Evolutionary conservation across 495 filamentous ascomycete species (phyloP).

Genomic region (Podospora tetraspora): DNA sequence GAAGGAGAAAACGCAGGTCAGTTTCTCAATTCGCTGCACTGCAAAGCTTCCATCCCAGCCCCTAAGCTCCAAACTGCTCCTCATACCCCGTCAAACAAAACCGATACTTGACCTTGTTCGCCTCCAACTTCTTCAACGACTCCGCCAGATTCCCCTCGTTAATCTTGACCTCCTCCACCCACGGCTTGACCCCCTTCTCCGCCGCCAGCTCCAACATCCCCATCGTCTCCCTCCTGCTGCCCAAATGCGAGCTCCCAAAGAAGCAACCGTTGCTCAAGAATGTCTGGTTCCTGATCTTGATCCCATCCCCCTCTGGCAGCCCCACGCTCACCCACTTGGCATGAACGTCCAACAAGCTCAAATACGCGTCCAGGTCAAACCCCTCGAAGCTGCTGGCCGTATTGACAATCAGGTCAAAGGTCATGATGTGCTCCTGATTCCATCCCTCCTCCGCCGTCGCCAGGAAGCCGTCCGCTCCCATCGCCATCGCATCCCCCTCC

Average conservation of each 20-base stretch:
- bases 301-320: slow-evolving; percentile 73
- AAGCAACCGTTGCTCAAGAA: slow-evolving; percentile 72
- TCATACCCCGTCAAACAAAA: slow-evolving; percentile 45
- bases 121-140: slow-evolving; percentile 61
- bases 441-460: slow-evolving; percentile 62
- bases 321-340: slow-evolving; percentile 79
- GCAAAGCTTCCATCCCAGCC: background rate
- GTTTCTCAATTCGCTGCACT: background rate
- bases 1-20: background rate
- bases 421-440: slow-evolving; percentile 50
- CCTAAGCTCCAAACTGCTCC: slow-evolving; percentile 35
- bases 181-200: slow-evolving; percentile 74
- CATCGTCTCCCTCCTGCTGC: slow-evolving; percentile 72
- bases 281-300: slow-evolving; percentile 68
- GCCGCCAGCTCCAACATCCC: slow-evolving; percentile 77
- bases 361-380: slow-evolving; percentile 61
- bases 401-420: slow-evolving; percentile 57
- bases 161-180: slow-evolving; percentile 75
- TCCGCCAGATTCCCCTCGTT: slow-evolving; percentile 62
- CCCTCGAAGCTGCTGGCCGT: slow-evolving; percentile 50
- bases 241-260: slow-evolving; percentile 77
- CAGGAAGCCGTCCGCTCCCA: slow-evolving; percentile 73
- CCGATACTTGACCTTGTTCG: slow-evolving; percentile 60
- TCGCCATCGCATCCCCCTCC: slow-evolving; percentile 58
- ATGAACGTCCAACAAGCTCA: slow-evolving; percentile 76